Conservation (phyloP, 495 filamentous ascomycete genomes). For the Hypomontagnella submonticulosa region DNA sequence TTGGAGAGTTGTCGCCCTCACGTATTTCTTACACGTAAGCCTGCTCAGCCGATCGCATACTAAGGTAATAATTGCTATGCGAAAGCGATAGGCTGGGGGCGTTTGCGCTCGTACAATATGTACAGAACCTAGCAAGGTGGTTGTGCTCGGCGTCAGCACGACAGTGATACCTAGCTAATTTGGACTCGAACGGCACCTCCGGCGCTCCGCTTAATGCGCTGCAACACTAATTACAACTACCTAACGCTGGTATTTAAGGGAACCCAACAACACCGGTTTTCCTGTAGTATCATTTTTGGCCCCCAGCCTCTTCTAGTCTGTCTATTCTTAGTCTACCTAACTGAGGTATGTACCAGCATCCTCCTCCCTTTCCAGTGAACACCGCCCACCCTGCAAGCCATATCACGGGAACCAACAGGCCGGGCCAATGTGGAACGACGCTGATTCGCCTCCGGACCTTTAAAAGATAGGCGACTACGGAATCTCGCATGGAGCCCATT, state of each 20-base stretch:
- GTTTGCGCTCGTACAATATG: slow-evolving; percentile 27
- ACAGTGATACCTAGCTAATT: slow-evolving; percentile 20
- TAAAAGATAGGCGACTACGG: not conserved
- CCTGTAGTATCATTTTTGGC: slow-evolving; percentile 16
- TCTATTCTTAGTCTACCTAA: slow-evolving; percentile 36
- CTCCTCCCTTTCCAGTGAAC: slow-evolving; percentile 11
- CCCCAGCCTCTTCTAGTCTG: slow-evolving; percentile 3
- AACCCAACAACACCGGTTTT: not conserved
- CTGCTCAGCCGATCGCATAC: slow-evolving; percentile 28
- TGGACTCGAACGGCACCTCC: slow-evolving; percentile 20
- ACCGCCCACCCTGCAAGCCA: slow-evolving; percentile 19
- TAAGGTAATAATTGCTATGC: slow-evolving; percentile 9
- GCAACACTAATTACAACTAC: slow-evolving; percentile 1
- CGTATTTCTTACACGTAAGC: slow-evolving; percentile 36
- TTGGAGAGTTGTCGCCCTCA: slow-evolving; percentile 19
- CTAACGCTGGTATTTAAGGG: too few relatives aligned
- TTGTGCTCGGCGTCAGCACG: slow-evolving; percentile 36
- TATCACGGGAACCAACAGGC: slow-evolving; percentile 29
- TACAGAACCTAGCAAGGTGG: slow-evolving; percentile 14
- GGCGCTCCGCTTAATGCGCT: slow-evolving; percentile 25
- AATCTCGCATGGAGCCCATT: not conserved
- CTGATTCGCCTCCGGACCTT: slow-evolving; percentile 18
- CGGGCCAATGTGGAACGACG: slow-evolving; percentile 20
- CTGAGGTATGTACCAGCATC: slow-evolving; percentile 8
- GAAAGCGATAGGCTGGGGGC: slow-evolving; percentile 27